phyloP scores from a whole-genome alignment of 2,329 filamentous ascomycete genomes.

The Talaromyces sp. region DNA sequence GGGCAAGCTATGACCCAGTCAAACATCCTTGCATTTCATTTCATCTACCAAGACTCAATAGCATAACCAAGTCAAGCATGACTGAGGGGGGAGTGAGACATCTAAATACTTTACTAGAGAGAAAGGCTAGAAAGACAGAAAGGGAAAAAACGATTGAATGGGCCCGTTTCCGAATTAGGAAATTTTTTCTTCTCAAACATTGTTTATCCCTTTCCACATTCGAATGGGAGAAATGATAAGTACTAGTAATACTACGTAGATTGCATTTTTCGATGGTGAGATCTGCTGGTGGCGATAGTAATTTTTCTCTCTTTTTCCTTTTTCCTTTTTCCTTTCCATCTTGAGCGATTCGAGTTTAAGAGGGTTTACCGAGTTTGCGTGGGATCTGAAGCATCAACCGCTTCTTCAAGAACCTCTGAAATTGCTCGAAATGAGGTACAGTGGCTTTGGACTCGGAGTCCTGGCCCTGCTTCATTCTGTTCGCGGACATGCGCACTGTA shows the following conservation, averaged over 20 bases:
- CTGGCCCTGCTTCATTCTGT: constrained; percentile 15
- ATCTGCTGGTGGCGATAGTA: neutral
- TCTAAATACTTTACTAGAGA: neutral
- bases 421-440: constrained; percentile 14
- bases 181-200: neutral
- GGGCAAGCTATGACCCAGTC: neutral
- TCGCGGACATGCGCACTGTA: constrained; percentile 22
- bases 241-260: neutral
- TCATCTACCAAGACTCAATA: neutral
- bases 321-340: neutral
- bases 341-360: neutral
- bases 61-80: neutral
- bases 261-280: neutral
- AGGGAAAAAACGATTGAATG: neutral
- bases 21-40: neutral
- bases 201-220: neutral
- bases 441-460: constrained; percentile 18
- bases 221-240: neutral
- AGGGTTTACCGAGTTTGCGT: neutral
- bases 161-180: neutral
- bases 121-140: neutral
- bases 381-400: too few species aligned
- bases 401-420: neutral
- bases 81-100: neutral
- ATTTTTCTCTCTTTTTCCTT: neutral